A percentile compares a stretch with the other conserved stretches of the same genome.
phyloP scores from a whole-genome alignment of 176 grass and related monocot genomes.

The Guadua angustifolia region DNA sequence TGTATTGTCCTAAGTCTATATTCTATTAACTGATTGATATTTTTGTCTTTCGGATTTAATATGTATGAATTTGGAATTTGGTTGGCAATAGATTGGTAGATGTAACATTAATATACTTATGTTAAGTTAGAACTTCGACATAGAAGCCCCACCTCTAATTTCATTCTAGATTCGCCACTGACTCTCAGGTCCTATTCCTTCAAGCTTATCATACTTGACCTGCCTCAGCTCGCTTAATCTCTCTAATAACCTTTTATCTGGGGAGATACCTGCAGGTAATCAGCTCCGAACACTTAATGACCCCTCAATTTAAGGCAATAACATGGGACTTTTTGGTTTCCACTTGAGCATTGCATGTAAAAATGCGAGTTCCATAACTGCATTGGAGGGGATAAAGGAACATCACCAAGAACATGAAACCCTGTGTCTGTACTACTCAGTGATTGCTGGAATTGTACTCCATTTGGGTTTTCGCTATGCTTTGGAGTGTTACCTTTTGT shows the following conservation, averaged over 20 bases:
- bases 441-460: not conserved
- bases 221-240: not conserved
- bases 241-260: not conserved
- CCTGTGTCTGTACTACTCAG: not conserved
- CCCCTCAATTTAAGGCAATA: slow-evolving; percentile 33
- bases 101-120: no score
- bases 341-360: not conserved
- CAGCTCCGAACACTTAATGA: slow-evolving; percentile 1
- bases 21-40: no score
- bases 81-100: no score
- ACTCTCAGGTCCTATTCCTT: slow-evolving; percentile 2
- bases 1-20: no score
- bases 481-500: not conserved
- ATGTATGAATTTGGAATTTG: no score
- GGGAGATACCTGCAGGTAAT: not conserved
- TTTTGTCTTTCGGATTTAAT: no score
- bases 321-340: slow-evolving; percentile 3
- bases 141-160: no score
- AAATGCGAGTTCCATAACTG: not conserved
- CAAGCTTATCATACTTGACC: not conserved
- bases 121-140: no score
- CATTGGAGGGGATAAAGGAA: not conserved
- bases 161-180: no score
- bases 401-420: not conserved
- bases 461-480: not conserved